phyloP scores from a whole-genome alignment of 139 green algal genomes.

The Diplosphaera chodatii region DNA sequence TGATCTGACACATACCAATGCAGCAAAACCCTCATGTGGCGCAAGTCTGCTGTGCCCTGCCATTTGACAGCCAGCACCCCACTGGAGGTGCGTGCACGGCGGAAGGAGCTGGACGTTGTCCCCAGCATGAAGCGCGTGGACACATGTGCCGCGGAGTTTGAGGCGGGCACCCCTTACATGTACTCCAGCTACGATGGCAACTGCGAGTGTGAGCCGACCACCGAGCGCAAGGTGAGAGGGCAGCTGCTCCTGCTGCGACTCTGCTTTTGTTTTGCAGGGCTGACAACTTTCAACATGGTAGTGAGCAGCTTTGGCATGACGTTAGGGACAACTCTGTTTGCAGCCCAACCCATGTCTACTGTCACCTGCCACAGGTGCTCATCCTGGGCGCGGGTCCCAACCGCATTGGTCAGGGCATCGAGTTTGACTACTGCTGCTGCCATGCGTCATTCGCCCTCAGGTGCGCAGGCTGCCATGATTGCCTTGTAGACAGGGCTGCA shows the following conservation, averaged over 20 bases:
- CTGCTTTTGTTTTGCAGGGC: too few species aligned
- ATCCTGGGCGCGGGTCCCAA: conserved; percentile 99
- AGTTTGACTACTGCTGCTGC: conserved; percentile 99
- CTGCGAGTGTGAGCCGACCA: conserved; percentile 72
- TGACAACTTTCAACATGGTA: too few species aligned
- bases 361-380: conserved; percentile 89
- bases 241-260: too few species aligned
- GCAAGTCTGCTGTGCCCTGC: too few species aligned
- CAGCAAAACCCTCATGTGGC: too few species aligned
- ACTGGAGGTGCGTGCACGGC: conserved; percentile 48
- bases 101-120: conserved; percentile 65
- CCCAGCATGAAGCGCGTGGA: conserved; percentile 94
- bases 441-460: conserved; percentile 93
- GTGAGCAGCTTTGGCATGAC: too few species aligned
- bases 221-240: conserved; percentile 62
- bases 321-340: too few species aligned
- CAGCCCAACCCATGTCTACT: too few species aligned
- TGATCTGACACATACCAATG: too few species aligned
- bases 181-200: conserved; percentile 87
- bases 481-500: too few species aligned
- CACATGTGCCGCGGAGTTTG: conserved; percentile 98
- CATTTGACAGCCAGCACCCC: conserved; percentile 29
- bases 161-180: conserved; percentile 96
- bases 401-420: conserved; percentile 98
- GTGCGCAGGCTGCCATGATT: too few species aligned